Evolutionary conservation across 176 grass and related monocot species (phyloP).

Genomic region (Cocos nucifera): DNA sequence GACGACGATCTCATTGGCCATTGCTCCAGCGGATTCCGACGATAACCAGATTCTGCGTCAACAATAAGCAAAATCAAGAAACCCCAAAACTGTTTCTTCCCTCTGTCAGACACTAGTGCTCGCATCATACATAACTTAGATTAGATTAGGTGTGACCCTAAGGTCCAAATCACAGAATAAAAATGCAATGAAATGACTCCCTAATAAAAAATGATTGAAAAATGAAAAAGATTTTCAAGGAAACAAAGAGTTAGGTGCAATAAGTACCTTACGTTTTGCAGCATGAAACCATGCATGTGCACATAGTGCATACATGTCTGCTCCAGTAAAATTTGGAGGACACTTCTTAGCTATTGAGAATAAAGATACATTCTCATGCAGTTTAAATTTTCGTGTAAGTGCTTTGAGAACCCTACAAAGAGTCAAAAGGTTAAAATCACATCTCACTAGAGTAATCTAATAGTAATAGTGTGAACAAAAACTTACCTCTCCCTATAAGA

Average conservation of each 20-base stretch:
- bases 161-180: not conserved
- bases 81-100: too few relatives aligned
- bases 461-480: slow-evolving; percentile 1
- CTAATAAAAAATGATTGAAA: not conserved
- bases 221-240: not conserved
- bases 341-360: slow-evolving; percentile 71
- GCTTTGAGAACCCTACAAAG: slow-evolving; percentile 74
- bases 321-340: slow-evolving; percentile 94
- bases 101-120: too few relatives aligned
- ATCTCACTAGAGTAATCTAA: not conserved
- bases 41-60: too few relatives aligned
- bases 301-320: slow-evolving; percentile 87
- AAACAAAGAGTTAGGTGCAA: not conserved
- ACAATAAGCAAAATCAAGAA: too few relatives aligned
- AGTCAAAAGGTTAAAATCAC: not conserved
- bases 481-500: slow-evolving; percentile 71
- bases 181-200: not conserved
- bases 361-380: slow-evolving; percentile 68
- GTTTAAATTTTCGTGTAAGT: slow-evolving; percentile 84
- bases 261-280: slow-evolving; percentile 62
- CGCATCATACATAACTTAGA: too few relatives aligned
- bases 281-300: slow-evolving; percentile 98
- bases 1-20: too few relatives aligned
- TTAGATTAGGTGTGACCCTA: too few relatives aligned
- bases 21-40: too few relatives aligned